Base-by-base conservation (phyloP, 345 rosid species). In the Psidium friedrichsthalianum region DNA sequence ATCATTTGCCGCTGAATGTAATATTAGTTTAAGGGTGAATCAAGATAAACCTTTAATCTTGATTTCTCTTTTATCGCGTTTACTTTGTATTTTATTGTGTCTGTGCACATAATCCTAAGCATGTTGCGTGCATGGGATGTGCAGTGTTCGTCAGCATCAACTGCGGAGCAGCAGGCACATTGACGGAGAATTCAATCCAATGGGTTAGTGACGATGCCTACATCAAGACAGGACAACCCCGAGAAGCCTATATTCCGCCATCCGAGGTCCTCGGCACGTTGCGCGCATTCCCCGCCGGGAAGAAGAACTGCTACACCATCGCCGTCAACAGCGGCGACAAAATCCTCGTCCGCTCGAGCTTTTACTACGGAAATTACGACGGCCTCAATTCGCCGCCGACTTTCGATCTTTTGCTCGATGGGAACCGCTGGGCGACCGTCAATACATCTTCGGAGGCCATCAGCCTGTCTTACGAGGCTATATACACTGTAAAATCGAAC, bases 331-430 rank as follows among this genome's bases (percentile, higher is more conserved):
- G 58, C 11, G 83, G 86, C 6, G n/a, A 25, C 20, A 69, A 54
- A 61, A 49, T 88, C 51, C 88, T 90, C 0, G 86, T 85, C 7
- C 88, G 85, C 2, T 82, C 90, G 1, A 86, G 86, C 83, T 90
- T 89, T 36, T 87, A 83, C 58, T 89, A 87, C 11, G 91, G 87
- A 18, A 83, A 90, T 42, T 88, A 89, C 16, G 92, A 90, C 59
- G 27, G 54, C 16, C 57, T 76, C 24, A 32, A 32, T 6, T 59
- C 86, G 3, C 90, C 91, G 8, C 92, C 90, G 1, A 36, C 61
- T 5, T 91, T 89, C 69, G 86, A 86, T 24, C 82, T 91, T 5
- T 81, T 82, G 11, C 83, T 89, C 11, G 89, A 89, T 59, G 89
- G 88, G 8, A 89, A 86, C 42, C 1, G 58, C 3, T 91, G 90